Evolutionary conservation across 1,284 basidiomycete species (phyloP).

Genomic region (Heterobasidion irregulare): DNA sequence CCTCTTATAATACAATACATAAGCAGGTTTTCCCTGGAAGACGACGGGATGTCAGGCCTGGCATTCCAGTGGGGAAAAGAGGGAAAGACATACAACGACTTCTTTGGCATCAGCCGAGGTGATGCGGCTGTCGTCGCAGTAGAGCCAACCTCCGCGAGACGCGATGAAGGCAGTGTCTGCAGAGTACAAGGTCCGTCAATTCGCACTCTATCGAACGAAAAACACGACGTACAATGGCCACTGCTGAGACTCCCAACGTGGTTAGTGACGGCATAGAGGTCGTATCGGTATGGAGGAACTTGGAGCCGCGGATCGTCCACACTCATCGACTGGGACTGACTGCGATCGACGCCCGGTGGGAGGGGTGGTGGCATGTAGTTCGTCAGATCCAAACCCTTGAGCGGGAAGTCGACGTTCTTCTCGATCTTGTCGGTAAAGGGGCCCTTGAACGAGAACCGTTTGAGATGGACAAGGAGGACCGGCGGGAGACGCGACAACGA

Average conservation of each 20-base stretch:
- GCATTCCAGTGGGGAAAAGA: background rate
- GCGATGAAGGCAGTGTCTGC: slow-evolving; percentile 82
- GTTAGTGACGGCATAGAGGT: slow-evolving; percentile 87
- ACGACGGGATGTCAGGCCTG: slow-evolving; percentile 7
- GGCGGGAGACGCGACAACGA: slow-evolving; percentile 87
- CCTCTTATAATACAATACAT: slow-evolving; percentile 83
- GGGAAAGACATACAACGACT: slow-evolving; percentile 64
- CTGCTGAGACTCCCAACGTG: slow-evolving; percentile 87
- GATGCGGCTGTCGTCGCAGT: slow-evolving; percentile 82
- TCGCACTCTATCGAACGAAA: background rate
- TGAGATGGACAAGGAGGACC: slow-evolving; percentile 91
- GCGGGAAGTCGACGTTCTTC: slow-evolving; percentile 85
- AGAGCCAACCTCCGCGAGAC: slow-evolving; percentile 75
- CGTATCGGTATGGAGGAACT: slow-evolving; percentile 79
- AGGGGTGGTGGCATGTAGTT: slow-evolving; percentile 82
- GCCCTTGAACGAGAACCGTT: slow-evolving; percentile 90
- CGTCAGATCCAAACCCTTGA: slow-evolving; percentile 79
- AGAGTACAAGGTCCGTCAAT: background rate
- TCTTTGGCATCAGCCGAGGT: slow-evolving; percentile 63
- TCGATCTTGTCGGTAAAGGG: slow-evolving; percentile 95
- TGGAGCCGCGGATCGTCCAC: slow-evolving; percentile 73
- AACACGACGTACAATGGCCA: slow-evolving; percentile 75
- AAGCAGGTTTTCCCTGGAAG: slow-evolving; percentile 75
- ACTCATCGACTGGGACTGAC: slow-evolving; percentile 23
- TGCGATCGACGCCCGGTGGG: slow-evolving; percentile 50